Conservation (phyloP, 805 yeast species). For the Saccharomycopsis sp. region DNA sequence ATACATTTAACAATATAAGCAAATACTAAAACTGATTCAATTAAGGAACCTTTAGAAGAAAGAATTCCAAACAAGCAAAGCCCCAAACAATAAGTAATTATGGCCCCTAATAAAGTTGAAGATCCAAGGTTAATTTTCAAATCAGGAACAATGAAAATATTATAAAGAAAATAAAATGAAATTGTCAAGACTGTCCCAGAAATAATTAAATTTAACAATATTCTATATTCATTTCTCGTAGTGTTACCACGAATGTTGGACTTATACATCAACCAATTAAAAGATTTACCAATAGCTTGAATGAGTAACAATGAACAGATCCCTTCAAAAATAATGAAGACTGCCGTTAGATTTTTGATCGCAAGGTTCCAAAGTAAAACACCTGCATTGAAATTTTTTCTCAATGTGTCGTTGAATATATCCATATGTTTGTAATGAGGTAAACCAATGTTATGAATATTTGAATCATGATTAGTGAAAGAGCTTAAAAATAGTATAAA, state of each 20-base stretch:
- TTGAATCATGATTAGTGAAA: conserved; percentile 34
- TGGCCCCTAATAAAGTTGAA: conserved; percentile 82
- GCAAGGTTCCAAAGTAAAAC: conserved; percentile 55
- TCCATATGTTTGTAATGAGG: conserved; percentile 23
- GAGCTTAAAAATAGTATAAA: conserved; percentile 60
- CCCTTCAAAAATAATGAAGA: conserved; percentile 87
- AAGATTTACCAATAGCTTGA: conserved; percentile 83
- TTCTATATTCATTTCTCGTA: conserved; percentile 70
- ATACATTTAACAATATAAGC: conserved; percentile 90
- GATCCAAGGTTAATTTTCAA: conserved; percentile 57
- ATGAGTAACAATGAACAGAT: conserved; percentile 86
- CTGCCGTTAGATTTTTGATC: conserved; percentile 76
- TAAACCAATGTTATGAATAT: conserved; percentile 24
- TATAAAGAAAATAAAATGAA: conserved; percentile 69
- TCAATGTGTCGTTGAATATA: neutral
- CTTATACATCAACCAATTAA: conserved; percentile 52
- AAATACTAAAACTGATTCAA: conserved; percentile 78
- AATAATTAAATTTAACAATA: conserved; percentile 61
- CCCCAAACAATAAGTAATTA: conserved; percentile 66
- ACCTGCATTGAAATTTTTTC: conserved; percentile 36
- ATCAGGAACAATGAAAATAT: conserved; percentile 75
- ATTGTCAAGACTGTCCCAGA: conserved; percentile 73
- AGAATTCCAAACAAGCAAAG: conserved; percentile 79
- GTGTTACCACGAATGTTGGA: too few relatives aligned
- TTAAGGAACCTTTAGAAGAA: conserved; percentile 78